A percentile compares a stretch with the other conserved stretches of the same genome.
phyloP scores from a whole-genome alignment of 1,139 yeast genomes.

The Yamadazyma sp. region DNA sequence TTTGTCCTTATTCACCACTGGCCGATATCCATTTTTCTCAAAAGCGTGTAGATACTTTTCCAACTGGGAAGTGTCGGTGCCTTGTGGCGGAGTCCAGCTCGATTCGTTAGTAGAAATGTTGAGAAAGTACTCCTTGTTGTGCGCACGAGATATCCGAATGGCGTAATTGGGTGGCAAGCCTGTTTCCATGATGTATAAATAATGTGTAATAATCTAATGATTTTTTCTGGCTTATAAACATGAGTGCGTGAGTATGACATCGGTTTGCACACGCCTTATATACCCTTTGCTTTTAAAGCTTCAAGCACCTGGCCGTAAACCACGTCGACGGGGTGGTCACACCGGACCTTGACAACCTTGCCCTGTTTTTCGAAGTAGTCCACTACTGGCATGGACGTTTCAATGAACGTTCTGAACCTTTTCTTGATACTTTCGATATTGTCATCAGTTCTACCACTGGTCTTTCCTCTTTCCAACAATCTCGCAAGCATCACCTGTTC shows the following conservation, averaged over 20 bases:
- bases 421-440: slow-evolving; percentile 87
- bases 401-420: slow-evolving; percentile 81
- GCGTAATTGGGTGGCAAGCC: slow-evolving; percentile 92
- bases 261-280: slow-evolving; percentile 13
- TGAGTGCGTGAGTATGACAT: not conserved
- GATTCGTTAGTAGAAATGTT: slow-evolving; percentile 72
- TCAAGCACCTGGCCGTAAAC: slow-evolving; percentile 72
- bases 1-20: slow-evolving; percentile 50
- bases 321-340: slow-evolving; percentile 76
- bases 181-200: slow-evolving; percentile 31
- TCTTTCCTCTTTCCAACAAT: slow-evolving; percentile 86
- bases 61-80: slow-evolving; percentile 65
- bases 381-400: slow-evolving; percentile 94
- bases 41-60: slow-evolving; percentile 52
- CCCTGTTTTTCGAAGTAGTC: slow-evolving; percentile 74
- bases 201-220: too few relatives aligned
- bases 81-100: slow-evolving; percentile 90
- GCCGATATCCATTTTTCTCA: slow-evolving; percentile 59
- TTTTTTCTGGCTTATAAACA: too few relatives aligned
- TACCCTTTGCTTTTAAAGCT: slow-evolving; percentile 52
- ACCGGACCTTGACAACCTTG: slow-evolving; percentile 75
- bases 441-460: slow-evolving; percentile 92
- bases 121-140: slow-evolving; percentile 79
- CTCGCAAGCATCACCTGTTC: slow-evolving; percentile 85
- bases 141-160: slow-evolving; percentile 73